phyloP scores from a whole-genome alignment of 1,284 basidiomycete genomes.

The Malassezia sp. region DNA sequence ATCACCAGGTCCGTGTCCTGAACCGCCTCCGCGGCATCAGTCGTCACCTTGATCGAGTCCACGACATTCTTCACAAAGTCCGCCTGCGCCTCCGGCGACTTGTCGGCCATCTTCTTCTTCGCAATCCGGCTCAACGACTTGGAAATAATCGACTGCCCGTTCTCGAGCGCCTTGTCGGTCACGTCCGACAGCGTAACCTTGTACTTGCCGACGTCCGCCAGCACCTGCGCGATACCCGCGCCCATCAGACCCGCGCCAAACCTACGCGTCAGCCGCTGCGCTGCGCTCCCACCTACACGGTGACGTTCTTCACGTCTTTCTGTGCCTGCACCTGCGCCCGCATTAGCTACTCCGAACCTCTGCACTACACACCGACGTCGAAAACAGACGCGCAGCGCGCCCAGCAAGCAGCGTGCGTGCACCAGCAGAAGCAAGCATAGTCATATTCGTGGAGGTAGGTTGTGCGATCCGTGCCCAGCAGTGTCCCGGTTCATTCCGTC shows the following conservation, averaged over 20 bases:
- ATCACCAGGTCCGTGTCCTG: constrained; percentile 52
- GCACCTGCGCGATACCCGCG: constrained; percentile 44
- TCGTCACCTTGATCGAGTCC: constrained; percentile 50
- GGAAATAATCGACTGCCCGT: constrained; percentile 52
- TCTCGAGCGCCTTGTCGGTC: constrained; percentile 48
- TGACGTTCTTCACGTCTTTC: constrained; percentile 45
- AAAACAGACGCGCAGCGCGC: constrained; percentile 11
- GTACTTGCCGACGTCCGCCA: constrained; percentile 43
- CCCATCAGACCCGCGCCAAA: constrained; percentile 46
- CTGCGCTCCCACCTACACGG: constrained; percentile 30
- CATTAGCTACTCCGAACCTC: background rate
- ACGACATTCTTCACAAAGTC: constrained; percentile 48
- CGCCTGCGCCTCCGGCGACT: constrained; percentile 48
- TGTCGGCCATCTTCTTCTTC: constrained; percentile 50
- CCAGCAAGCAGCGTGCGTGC: constrained; percentile 1
- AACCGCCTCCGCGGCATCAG: constrained; percentile 51
- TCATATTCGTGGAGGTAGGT: background rate
- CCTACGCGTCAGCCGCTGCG: constrained; percentile 15
- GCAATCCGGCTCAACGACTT: constrained; percentile 52
- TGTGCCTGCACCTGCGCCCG: constrained; percentile 19
- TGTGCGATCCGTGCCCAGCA: background rate
- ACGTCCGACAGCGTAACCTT: constrained; percentile 48
- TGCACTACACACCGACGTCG: constrained; percentile 12
- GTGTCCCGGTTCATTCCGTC: background rate
- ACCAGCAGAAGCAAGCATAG: constrained; percentile 11